A percentile compares a stretch with the other conserved stretches of the same genome.
These are phyloP conservation scores for Saturnispora gosingensis DNA, from an alignment of 805 yeast genomes.

Conservation along the genomic window DNA sequence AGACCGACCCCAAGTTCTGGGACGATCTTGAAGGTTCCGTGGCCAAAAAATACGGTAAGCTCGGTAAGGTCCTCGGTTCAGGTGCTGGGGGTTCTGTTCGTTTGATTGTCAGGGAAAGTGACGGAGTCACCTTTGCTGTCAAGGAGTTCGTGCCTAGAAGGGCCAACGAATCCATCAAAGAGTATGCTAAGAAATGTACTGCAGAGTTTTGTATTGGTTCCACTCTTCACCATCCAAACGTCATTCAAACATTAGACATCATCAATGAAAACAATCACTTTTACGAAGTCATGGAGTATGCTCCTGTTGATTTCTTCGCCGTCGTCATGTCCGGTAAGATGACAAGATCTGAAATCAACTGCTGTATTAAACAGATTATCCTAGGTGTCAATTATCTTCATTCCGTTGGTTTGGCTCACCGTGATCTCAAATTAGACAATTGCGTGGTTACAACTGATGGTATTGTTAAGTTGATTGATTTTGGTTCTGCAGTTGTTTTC, in stretches of 20 bases:
- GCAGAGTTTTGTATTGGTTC: constrained; percentile 87
- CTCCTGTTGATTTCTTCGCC: constrained; percentile 77
- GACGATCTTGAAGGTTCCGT: constrained; percentile 46
- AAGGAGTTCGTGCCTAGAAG: constrained; percentile 71
- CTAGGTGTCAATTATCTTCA: constrained; percentile 69
- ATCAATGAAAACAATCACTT: constrained; percentile 62
- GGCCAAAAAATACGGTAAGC: constrained; percentile 56
- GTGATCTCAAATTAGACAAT: constrained; percentile 76
- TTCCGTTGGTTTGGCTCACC: constrained; percentile 69
- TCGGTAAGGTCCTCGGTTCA: constrained; percentile 69
- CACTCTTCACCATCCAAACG: constrained; percentile 71
- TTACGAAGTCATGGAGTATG: constrained; percentile 78
- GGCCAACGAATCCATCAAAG: constrained; percentile 61
- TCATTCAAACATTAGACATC: constrained; percentile 68
- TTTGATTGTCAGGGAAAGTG: constrained; percentile 56
- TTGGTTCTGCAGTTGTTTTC: constrained; percentile 78
- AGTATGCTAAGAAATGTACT: constrained; percentile 77
- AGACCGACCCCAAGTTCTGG: constrained; percentile 29
- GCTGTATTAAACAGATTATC: constrained; percentile 67
- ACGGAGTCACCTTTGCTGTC: constrained; percentile 69
- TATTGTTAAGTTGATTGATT: constrained; percentile 69
- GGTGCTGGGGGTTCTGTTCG: constrained; percentile 90
- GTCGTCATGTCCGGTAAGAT: constrained; percentile 81
- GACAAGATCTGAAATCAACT: constrained; percentile 74
- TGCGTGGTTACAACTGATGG: constrained; percentile 72